Conservation (phyloP, 208 protist species). For the Trypanosoma boissoni region DNA sequence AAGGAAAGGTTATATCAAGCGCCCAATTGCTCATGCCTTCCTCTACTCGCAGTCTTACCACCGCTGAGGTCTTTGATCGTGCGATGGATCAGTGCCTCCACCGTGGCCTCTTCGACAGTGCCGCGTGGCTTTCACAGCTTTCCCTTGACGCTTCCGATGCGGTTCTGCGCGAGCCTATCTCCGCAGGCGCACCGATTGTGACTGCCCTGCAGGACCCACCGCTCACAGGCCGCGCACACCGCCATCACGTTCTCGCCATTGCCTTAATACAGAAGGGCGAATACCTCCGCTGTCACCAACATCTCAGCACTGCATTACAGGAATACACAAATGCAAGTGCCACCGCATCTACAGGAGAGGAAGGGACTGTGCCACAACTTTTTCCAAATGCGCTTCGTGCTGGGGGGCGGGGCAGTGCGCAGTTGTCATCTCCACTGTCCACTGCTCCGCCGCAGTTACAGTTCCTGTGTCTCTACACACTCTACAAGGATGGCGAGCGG, state of each 20-base stretch:
- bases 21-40: background rate
- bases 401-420: constrained; percentile 8
- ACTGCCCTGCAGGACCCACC: constrained; percentile 15
- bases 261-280: constrained; percentile 59
- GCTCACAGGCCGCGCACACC: constrained; percentile 22
- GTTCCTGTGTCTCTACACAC: constrained; percentile 76
- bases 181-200: constrained; percentile 4
- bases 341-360: background rate
- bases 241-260: constrained; percentile 53
- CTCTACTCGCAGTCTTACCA: constrained; percentile 18
- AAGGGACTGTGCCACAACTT: background rate
- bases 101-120: constrained; percentile 53
- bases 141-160: constrained; percentile 37
- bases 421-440: constrained; percentile 16
- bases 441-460: constrained; percentile 35
- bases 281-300: constrained; percentile 70
- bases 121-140: constrained; percentile 68
- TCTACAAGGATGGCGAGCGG: constrained; percentile 77
- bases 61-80: constrained; percentile 34
- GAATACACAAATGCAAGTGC: constrained; percentile 14
- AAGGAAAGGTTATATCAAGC: background rate
- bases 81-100: constrained; percentile 70
- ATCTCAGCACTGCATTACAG: constrained; percentile 46
- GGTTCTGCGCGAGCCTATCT: constrained; percentile 16
- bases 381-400: background rate